Evolutionary conservation across 768 basidiomycete species (phyloP), one percentile per base, ranked within the genome.

Genomic region (Podaxis sp.): DNA sequence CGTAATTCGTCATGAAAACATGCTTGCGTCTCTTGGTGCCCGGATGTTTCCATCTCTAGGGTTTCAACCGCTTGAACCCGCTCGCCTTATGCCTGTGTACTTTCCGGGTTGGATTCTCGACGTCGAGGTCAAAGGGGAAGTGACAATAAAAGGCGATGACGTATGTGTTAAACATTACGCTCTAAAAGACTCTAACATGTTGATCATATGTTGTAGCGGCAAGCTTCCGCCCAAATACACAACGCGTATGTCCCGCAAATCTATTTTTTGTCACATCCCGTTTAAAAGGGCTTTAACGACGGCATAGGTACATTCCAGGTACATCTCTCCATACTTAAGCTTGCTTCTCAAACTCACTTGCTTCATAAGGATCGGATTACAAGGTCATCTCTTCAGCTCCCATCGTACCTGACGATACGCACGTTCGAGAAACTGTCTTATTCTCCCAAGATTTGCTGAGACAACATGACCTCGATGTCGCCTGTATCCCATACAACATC

Each of bases 51-150:
- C 80, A 2, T 69, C 67, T 24, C 69, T 77, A 33, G 77, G 77
- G 4, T 75, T 77, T 64, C 70, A 74, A 46, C 73, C 77, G 54
- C 64, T 81, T 3, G 77, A 68, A 53, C 86, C 87, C 24, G 70
- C 73, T 12, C 80, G 77, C 24, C 76, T 85, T 26, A 73, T 78
- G 52, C 80, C 86, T 6, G 72, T 86, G 2, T 90, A 88, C 68
- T 82, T 87, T 57, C 88, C 88, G 3, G 80, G 78, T 11, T 90
- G 88, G 88, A 75, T 85, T 33, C 72, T 88, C 33, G 83, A 85
- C 65, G 84, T 79, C 8, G 83, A 87, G 69, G 67, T 85, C 17
- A 74, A 81, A 66, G 79, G 73, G 9, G 74, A 74, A 66, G 74
- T 72, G 65, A 59, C 69, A 56, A 52, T 70, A 22, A 65, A 70